Percentiles rank a stretch among this genome's conserved stretches.
phyloP scores from a whole-genome alignment of 805 yeast genomes.

The Yarrowia phangngaensis region DNA sequence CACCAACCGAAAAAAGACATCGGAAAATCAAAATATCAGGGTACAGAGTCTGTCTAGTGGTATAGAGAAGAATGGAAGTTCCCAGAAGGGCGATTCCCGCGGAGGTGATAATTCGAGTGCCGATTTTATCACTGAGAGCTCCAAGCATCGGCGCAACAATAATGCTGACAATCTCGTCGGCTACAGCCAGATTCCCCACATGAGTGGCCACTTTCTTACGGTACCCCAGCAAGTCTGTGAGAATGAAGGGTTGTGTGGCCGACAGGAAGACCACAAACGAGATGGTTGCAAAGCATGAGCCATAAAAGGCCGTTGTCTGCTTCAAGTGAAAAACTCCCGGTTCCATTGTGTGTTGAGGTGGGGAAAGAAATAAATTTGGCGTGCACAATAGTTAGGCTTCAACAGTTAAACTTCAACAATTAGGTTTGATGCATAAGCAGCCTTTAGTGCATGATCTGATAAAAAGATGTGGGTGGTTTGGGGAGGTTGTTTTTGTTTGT shows the following conservation, averaged over 20 bases:
- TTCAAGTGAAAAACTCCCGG: slow-evolving; percentile 21
- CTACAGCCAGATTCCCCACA: slow-evolving; percentile 50
- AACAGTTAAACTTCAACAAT: too few relatives aligned
- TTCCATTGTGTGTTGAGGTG: slow-evolving; percentile 2
- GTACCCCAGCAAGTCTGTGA: slow-evolving; percentile 41
- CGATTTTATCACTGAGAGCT: slow-evolving; percentile 57
- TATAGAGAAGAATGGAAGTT: slow-evolving; percentile 48
- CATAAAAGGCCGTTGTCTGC: slow-evolving; percentile 22
- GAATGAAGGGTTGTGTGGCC: slow-evolving; percentile 46
- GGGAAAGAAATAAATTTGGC: too few relatives aligned
- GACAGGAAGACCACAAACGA: slow-evolving; percentile 46
- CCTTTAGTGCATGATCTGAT: slow-evolving; percentile 23
- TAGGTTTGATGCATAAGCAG: too few relatives aligned
- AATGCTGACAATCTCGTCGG: slow-evolving; percentile 58
- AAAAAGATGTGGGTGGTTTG: too few relatives aligned
- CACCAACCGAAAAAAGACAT: slow-evolving; percentile 58
- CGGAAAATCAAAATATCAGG: slow-evolving; percentile 54
- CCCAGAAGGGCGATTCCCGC: slow-evolving; percentile 50
- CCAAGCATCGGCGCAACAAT: slow-evolving; percentile 59
- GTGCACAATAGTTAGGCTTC: too few relatives aligned
- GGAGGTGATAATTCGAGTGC: slow-evolving; percentile 52
- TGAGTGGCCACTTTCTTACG: slow-evolving; percentile 41
- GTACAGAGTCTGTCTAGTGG: slow-evolving; percentile 45
- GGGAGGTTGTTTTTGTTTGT: too few relatives aligned
- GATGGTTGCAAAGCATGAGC: slow-evolving; percentile 41